A percentile compares a stretch with the other conserved stretches of the same genome.
Conservation (phyloP, 371 early-diverging fungal genomes). For the Rhizopus delemar region DNA sequence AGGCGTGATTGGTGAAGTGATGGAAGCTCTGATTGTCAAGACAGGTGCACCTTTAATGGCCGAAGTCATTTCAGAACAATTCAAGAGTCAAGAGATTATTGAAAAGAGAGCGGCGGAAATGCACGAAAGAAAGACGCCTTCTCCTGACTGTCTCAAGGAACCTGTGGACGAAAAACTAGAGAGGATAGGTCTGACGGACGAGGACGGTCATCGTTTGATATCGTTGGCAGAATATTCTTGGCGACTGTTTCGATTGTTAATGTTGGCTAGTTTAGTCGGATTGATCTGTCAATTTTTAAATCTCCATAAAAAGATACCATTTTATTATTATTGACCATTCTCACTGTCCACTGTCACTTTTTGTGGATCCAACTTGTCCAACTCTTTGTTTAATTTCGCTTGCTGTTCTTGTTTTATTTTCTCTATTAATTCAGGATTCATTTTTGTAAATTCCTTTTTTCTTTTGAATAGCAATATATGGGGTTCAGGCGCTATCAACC, state of each 20-base stretch:
- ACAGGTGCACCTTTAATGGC: conserved; percentile 47
- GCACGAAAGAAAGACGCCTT: conserved; percentile 21
- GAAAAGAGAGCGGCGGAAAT: conserved; percentile 39
- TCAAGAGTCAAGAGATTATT: conserved; percentile 48
- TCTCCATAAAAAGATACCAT: neutral
- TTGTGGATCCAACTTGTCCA: conserved; percentile 1
- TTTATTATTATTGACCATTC: conserved; percentile 14
- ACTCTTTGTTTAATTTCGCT: conserved; percentile 17
- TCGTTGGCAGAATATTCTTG: conserved; percentile 44
- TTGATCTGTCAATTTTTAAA: conserved; percentile 36
- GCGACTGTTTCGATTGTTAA: conserved; percentile 41
- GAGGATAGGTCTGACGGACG: neutral
- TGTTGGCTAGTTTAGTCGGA: conserved; percentile 43
- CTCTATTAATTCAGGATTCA: conserved; percentile 20
- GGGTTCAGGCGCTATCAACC: conserved; percentile 72
- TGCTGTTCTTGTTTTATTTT: conserved; percentile 7
- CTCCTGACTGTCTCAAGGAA: conserved; percentile 9
- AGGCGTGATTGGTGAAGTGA: conserved; percentile 48
- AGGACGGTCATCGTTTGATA: neutral
- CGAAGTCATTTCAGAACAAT: conserved; percentile 46
- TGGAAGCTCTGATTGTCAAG: conserved; percentile 45
- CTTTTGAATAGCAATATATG: conserved; percentile 83
- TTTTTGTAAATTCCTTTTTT: conserved; percentile 65
- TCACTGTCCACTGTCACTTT: conserved; percentile 6
- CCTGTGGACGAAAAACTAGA: conserved; percentile 13